Conservation (phyloP, 1,284 basidiomycete genomes). For the Cutaneotrichosporon dermatis region DNA sequence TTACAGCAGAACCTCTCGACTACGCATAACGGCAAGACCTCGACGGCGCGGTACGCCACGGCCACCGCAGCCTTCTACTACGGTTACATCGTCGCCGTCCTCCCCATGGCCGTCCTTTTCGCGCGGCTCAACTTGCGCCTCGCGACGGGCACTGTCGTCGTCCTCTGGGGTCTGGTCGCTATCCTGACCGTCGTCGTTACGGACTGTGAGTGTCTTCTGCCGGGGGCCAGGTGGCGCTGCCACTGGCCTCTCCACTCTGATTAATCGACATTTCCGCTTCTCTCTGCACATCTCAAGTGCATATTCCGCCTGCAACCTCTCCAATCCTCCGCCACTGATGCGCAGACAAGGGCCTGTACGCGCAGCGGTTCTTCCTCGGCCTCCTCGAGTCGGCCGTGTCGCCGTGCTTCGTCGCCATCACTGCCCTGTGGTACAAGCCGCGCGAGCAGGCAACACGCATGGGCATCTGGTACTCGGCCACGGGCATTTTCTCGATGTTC, state of each 20-base stretch:
- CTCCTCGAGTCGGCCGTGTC: slow-evolving; percentile 50
- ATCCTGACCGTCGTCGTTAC: slow-evolving; percentile 51
- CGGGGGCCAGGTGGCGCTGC: not conserved
- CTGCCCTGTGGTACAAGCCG: slow-evolving; percentile 53
- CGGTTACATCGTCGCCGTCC: slow-evolving; percentile 50
- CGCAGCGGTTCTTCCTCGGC: slow-evolving; percentile 53
- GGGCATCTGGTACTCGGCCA: slow-evolving; percentile 54
- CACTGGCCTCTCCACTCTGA: not conserved
- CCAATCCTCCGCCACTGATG: not conserved
- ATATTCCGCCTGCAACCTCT: too few species aligned
- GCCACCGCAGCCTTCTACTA: slow-evolving; percentile 52
- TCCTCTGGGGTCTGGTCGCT: slow-evolving; percentile 52
- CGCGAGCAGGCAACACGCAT: slow-evolving; percentile 45
- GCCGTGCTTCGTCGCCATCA: slow-evolving; percentile 54
- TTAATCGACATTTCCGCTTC: too few species aligned
- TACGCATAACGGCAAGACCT: slow-evolving; percentile 38
- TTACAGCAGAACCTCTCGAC: slow-evolving; percentile 31
- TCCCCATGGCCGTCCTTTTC: slow-evolving; percentile 51
- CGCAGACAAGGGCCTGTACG: slow-evolving; percentile 48
- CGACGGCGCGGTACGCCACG: slow-evolving; percentile 45
- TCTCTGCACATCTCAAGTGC: too few species aligned
- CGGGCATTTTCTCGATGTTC: slow-evolving; percentile 50
- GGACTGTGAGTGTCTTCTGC: slow-evolving; percentile 19
- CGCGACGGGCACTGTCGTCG: slow-evolving; percentile 36
- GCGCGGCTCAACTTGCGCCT: slow-evolving; percentile 50